phyloP scores from a whole-genome alignment of 345 rosid genomes.

The Gossypium ekmanianum region DNA sequence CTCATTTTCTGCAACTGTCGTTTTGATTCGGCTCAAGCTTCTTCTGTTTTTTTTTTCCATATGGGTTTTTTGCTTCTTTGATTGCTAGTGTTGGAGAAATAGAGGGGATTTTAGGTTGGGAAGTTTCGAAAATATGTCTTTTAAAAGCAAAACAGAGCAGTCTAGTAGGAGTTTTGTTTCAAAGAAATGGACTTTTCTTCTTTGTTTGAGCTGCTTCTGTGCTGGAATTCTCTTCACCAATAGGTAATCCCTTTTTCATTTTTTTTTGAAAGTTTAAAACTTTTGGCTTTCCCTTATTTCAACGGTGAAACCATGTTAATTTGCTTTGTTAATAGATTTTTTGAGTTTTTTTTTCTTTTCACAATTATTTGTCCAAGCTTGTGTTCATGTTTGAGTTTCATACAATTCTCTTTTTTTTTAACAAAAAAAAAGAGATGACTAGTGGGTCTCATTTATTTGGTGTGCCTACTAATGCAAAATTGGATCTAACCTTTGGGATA shows the following conservation, averaged over 20 bases:
- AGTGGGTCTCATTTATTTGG: not conserved
- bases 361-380: not conserved
- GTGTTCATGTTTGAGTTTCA: not conserved
- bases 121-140: conserved; percentile 58
- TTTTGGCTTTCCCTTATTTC: conserved; percentile 7
- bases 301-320: not conserved
- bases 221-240: conserved; percentile 80
- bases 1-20: conserved; percentile 11
- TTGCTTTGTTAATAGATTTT: not conserved
- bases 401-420: not conserved
- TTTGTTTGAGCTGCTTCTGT: conserved; percentile 77
- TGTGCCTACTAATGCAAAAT: not conserved
- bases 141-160: conserved; percentile 67
- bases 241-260: conserved; percentile 42
- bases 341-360: not conserved
- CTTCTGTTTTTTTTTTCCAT: not conserved
- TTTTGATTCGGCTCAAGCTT: conserved; percentile 17
- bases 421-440: not conserved
- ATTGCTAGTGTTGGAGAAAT: conserved; percentile 15
- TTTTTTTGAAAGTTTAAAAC: not conserved
- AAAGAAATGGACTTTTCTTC: conserved; percentile 64
- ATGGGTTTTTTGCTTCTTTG: conserved; percentile 21
- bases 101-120: not conserved
- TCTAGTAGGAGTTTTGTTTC: conserved; percentile 46
- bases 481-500: not conserved